A percentile compares a stretch with the other conserved stretches of the same genome.
Conservation (phyloP, 352 stramenopile genomes). For the Globisporangium solare region DNA sequence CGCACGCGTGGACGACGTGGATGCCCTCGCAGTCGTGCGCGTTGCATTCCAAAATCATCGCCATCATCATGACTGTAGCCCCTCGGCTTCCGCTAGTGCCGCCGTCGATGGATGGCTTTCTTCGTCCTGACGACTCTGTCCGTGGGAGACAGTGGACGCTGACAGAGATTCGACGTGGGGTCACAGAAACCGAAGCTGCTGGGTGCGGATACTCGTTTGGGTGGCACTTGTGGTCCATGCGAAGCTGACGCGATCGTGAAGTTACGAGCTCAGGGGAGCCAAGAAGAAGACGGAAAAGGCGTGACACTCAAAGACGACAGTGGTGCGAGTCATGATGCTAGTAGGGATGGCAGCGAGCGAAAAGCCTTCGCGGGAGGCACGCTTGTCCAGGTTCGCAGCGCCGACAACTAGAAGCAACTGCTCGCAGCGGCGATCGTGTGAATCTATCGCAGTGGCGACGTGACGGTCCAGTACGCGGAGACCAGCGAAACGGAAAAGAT, state of each 20-base stretch:
- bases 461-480: constrained; percentile 28
- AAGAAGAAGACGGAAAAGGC: constrained; percentile 5
- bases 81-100: no score
- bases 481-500: constrained; percentile 32
- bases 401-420: constrained; percentile 5
- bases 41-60: constrained; percentile 40
- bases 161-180: constrained; percentile 3
- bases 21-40: constrained; percentile 42
- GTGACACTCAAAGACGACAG: constrained; percentile 4
- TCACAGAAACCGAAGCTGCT: background rate
- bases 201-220: constrained; percentile 12
- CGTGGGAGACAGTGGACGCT: background rate
- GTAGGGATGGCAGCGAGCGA: background rate
- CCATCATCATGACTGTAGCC: constrained; percentile 30
- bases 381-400: constrained; percentile 12
- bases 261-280: background rate
- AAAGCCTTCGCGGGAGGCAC: constrained; percentile 4
- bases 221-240: constrained; percentile 34
- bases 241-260: constrained; percentile 15
- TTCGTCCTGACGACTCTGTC: background rate
- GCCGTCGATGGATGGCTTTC: constrained; percentile 17
- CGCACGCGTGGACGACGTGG: constrained; percentile 22
- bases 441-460: constrained; percentile 31
- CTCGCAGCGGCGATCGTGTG: constrained; percentile 25
- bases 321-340: background rate